Evolutionary conservation across 306 rosid genomes (phyloP), one percentile per base, ranked within the genome.

Genomic region (Clitoria ternatea): DNA sequence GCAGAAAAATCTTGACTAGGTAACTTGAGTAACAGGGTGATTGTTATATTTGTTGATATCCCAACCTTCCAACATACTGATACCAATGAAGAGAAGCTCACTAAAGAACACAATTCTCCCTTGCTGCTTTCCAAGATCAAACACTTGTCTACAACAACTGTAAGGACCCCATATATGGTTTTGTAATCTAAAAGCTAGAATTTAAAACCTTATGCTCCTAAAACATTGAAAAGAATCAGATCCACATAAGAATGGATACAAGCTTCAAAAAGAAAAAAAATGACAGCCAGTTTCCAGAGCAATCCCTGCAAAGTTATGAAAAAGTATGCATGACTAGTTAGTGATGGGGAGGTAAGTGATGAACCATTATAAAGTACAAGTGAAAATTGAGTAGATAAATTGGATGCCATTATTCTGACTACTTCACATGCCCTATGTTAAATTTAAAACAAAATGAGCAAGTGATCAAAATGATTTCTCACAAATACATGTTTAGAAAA

Each of bases 241-340:
- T 27, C 39, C 43, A 20, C 12, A 82, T 40, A 52, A 66, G 52
- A 85, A 70, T 32, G 84, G 90, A 82, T 91, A 89, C 97, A 91
- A 54, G 87, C 90, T 78, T 94, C 99, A 80, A 89, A 85, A 69
- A 94, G 80, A 83, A 94, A 88, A 82, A 80, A 94, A 79, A 76
- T 75, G 56, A 83, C 54, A 74, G 84, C 81, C 35, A 73, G 75
- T 78, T 87, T 87, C 96, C 92, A 87, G 66, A 80, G 63, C 23
- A 91, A 71, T 63, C 87, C 85, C 99, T 91, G 90, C 80, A 88
- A 74, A 77, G 66, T 81, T 11, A 59, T 48, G 49, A 55, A n/a
- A 40, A 75, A 22, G 7, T n/a, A 64, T 14, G 26, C 40, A 24
- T 20, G 18, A 48, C 74, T 17, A 42, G 67, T 64, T 65, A 77